phyloP scores from a whole-genome alignment of 371 early-diverging fungal genomes.

The Gilbertella persicaria region DNA sequence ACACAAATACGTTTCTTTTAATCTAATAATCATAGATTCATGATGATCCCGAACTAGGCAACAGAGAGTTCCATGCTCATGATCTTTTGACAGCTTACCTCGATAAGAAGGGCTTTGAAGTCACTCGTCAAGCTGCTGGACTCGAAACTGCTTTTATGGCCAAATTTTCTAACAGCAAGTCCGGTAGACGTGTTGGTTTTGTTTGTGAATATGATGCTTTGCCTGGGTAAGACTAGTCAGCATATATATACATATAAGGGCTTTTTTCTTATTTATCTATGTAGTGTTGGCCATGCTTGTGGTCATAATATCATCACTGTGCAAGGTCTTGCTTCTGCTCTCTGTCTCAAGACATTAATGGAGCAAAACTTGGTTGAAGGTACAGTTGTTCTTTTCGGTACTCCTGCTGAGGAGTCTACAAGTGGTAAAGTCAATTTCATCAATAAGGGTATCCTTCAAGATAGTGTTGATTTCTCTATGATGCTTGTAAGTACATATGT shows the following conservation, averaged over 20 bases:
- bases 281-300: conserved; percentile 66
- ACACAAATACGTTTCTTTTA: background rate
- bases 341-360: conserved; percentile 58
- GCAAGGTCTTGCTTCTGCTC: conserved; percentile 65
- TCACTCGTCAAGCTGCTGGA: conserved; percentile 54
- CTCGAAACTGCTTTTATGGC: conserved; percentile 69
- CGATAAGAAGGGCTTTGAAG: conserved; percentile 53
- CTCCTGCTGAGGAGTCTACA: conserved; percentile 76
- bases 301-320: conserved; percentile 75
- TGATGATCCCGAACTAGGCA: conserved; percentile 63
- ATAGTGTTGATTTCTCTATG: conserved; percentile 64
- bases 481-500: conserved; percentile 60
- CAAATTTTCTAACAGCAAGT: conserved; percentile 45
- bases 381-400: conserved; percentile 72
- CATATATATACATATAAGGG: too few relatives aligned
- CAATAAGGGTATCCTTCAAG: conserved; percentile 59
- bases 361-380: conserved; percentile 54
- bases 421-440: conserved; percentile 76
- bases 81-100: conserved; percentile 57
- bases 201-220: conserved; percentile 72
- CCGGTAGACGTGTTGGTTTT: conserved; percentile 52
- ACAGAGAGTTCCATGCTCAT: conserved; percentile 57
- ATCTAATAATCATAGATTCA: conserved; percentile 46
- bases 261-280: too few relatives aligned
- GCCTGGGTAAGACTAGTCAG: conserved; percentile 44